phyloP scores from a whole-genome alignment of 192 early-diverging fungal genomes.

The Coemansia sp. region DNA sequence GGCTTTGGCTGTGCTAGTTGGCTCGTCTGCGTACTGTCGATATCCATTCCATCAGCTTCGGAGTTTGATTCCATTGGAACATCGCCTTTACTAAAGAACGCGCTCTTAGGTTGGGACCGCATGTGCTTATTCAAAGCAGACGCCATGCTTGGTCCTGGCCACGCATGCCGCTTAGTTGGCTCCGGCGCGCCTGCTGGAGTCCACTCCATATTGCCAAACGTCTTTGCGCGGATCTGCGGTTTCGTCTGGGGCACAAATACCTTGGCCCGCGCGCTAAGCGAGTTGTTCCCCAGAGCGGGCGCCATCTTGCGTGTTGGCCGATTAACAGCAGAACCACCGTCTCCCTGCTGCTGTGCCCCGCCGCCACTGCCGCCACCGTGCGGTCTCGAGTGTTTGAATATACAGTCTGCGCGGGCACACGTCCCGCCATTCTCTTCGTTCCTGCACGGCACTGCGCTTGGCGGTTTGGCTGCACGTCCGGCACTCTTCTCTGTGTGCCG shows the following conservation, averaged over 20 bases:
- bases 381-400: constrained; percentile 29
- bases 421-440: constrained; percentile 46
- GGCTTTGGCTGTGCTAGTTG: not conserved
- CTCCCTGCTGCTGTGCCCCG: not conserved
- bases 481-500: constrained; percentile 21
- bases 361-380: not conserved
- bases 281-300: not conserved
- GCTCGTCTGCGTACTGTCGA: constrained; percentile 4
- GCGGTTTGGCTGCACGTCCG: constrained; percentile 21
- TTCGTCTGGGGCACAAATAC: constrained; percentile 32
- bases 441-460: constrained; percentile 37
- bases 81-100: not conserved
- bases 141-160: not conserved
- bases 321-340: not conserved
- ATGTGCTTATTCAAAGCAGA: not conserved
- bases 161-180: not conserved
- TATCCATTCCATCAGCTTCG: constrained; percentile 15
- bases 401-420: constrained; percentile 39
- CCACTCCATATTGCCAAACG: constrained; percentile 41
- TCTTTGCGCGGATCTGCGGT: not conserved
- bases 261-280: constrained; percentile 31
- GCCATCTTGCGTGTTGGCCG: not conserved
- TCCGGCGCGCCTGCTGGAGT: constrained; percentile 10
- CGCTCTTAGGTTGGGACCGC: not conserved
- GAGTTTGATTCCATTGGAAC: not conserved